Evolutionary conservation across 345 rosid genomes (phyloP), one percentile per base, ranked within the genome.

Genomic region (Arabidopsis suecica): DNA sequence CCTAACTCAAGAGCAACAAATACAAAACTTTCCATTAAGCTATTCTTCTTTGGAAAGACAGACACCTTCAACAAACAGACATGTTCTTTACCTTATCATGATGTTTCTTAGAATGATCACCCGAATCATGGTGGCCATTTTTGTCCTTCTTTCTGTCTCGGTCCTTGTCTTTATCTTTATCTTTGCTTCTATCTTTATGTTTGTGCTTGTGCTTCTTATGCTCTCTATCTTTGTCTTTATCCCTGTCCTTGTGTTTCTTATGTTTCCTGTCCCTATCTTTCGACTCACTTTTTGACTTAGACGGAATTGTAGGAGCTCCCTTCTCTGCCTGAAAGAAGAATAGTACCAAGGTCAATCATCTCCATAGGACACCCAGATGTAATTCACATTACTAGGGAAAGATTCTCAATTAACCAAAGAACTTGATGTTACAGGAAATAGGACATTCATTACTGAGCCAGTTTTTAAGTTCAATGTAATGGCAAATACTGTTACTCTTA

Each of bases 231-330:
- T 90, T 91, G 44, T 87, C 97, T 83, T 87, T 89, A 61, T 90
- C 96, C 72, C 81, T 88, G 71, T 94, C 97, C 81, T 71, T 94
- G 82, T 83, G 93, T 82, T 88, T 94, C 82, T 86, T 94, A 83
- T 86, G 98, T 84, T 89, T 94, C 86, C 93, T 86, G 71, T 91
- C 95, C 82, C 86, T 90, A 79, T 91, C 96, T 75, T 86, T 91
- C 16, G 89, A 80, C 65, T 88, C 95, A 68, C 82, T 74, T 78
- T 84, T 94, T 54, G 86, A 85, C 82, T 90, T 95, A 8, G 89
- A 82, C 23, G 90, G 83, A 74, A 92, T 40, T 0, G 97, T 95
- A 59, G 93, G 97, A 53, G 72, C 75, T 75, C 97, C 97, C 77
- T 88, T 92, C 75, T 88, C 97, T 44, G 82, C 83, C 99, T 95